Evolutionary conservation across 2,329 filamentous ascomycete species (phyloP).

Genomic region (Apiospora phragmitis): DNA sequence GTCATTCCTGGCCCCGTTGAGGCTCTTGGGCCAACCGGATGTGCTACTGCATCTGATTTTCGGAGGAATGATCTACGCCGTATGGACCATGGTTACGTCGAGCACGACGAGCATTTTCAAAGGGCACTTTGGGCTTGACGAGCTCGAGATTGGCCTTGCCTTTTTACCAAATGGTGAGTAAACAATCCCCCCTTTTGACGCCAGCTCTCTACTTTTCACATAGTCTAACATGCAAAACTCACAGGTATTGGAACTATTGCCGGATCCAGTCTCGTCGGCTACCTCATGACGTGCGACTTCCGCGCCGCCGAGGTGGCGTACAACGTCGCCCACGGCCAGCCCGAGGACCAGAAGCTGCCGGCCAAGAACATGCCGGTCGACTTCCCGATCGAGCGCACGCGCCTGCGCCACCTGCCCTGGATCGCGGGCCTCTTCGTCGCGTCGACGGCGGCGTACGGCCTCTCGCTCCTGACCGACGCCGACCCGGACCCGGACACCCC

Average conservation of each 20-base stretch:
- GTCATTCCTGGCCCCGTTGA: slow-evolving; percentile 38
- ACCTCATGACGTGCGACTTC: slow-evolving; percentile 42
- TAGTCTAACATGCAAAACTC: not conserved
- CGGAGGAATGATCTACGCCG: slow-evolving; percentile 36
- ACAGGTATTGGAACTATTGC: slow-evolving; percentile 39
- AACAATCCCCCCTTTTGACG: too few species aligned
- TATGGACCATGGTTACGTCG: slow-evolving; percentile 49
- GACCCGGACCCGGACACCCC: slow-evolving; percentile 14
- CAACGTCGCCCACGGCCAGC: slow-evolving; percentile 27
- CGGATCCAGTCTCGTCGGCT: slow-evolving; percentile 41
- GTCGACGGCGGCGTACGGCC: slow-evolving; percentile 35
- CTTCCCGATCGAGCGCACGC: slow-evolving; percentile 44
- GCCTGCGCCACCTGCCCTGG: slow-evolving; percentile 41
- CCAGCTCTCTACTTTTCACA: not conserved
- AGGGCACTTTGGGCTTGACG: slow-evolving; percentile 23
- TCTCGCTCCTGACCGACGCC: slow-evolving; percentile 25
- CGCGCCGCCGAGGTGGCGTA: slow-evolving; percentile 27
- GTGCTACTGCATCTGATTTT: slow-evolving; percentile 34
- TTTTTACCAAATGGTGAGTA: slow-evolving; percentile 28
- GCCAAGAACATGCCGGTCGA: slow-evolving; percentile 30
- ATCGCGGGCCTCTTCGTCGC: slow-evolving; percentile 37
- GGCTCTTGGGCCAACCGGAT: slow-evolving; percentile 37
- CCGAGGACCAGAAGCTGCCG: slow-evolving; percentile 27
- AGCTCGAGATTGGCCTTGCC: slow-evolving; percentile 25
- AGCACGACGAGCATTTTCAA: slow-evolving; percentile 40